Evolutionary conservation across 257 asterid genomes (phyloP).

Genomic region (Przewalskia tangutica): DNA sequence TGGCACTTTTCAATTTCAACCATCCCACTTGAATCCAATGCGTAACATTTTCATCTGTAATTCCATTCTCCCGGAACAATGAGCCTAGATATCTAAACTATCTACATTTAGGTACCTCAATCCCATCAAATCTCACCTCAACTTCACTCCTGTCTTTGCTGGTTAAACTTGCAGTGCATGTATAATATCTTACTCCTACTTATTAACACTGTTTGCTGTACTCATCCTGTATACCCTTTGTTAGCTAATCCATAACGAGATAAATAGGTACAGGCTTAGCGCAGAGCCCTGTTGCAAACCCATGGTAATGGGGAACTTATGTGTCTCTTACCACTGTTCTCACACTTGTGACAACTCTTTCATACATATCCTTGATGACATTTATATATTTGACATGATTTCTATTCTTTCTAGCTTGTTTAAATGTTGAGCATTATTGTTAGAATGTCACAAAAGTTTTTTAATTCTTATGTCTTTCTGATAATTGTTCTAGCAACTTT

Average conservation of each 20-base stretch:
- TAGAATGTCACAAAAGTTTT: not conserved
- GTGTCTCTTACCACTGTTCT: no score
- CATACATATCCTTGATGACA: no score
- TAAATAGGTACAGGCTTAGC: no score
- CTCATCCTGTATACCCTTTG: no score
- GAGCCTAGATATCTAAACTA: not conserved
- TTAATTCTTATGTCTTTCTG: not conserved
- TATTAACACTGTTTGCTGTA: not conserved
- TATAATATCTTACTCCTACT: not conserved
- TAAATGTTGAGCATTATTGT: not conserved
- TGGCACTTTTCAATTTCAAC: not conserved
- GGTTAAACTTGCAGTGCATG: not conserved
- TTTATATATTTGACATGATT: no score
- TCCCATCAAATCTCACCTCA: not conserved
- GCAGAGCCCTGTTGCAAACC: no score
- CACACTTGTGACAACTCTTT: no score
- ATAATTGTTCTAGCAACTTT: not conserved
- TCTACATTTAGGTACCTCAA: not conserved
- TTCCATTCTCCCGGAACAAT: not conserved
- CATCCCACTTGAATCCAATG: not conserved
- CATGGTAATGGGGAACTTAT: no score
- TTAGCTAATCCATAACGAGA: no score
- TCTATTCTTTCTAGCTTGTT: not conserved
- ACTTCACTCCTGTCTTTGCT: not conserved
- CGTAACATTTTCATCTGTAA: not conserved